Evolutionary conservation across 2,329 filamentous ascomycete species (phyloP), one percentile per base, ranked within the genome.

Genomic region (Sclerotinia minor): DNA sequence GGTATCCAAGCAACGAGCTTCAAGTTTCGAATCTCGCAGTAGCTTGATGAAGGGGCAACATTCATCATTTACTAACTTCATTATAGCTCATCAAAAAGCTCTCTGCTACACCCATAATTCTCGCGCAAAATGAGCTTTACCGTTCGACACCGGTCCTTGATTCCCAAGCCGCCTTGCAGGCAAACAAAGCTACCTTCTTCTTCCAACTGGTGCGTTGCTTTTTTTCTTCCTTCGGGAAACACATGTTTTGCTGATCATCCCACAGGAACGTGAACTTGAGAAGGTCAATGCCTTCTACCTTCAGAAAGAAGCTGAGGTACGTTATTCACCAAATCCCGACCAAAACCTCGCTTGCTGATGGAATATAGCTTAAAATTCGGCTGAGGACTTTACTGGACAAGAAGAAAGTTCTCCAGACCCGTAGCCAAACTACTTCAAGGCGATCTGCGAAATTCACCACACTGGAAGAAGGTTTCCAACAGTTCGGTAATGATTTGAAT

Each of bases 241-340:
- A 68, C 66, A 71, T 70, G 71, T 49, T 71, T 68, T 80, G 70
- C 81, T 85, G 70, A 86, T 75, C n/a, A 69, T 67, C 53, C 68
- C 72, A 70, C 78, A 97, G 93, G 95, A 99, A 84, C 89, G 95
- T 75, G 95, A 99, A 79, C 87, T 99, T 67, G 95, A 98, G 80
- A 99, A 98, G 79, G 95, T 99, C 80, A 99, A 99, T 80, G 92
- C 89, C 19, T 97, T 97, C 79, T 99, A 99, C 78, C 81, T 98
- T 47, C 95, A 98, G 78, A 99, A 99, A 78, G 95, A 99, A 81
- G 94, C 93, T 64, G 95, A 99, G 87, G 93, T 96, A 82, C 72
- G 85, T 81, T 64, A 32, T 52, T 38, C 45, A 32, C 19, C 47
- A 6, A 49, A 64, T n/a, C 54, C 47, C 17, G 9, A 24, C 45